These are phyloP conservation scores for Solanum verrucosum DNA, from an alignment of 257 asterid species.

Conservation along the genomic window DNA sequence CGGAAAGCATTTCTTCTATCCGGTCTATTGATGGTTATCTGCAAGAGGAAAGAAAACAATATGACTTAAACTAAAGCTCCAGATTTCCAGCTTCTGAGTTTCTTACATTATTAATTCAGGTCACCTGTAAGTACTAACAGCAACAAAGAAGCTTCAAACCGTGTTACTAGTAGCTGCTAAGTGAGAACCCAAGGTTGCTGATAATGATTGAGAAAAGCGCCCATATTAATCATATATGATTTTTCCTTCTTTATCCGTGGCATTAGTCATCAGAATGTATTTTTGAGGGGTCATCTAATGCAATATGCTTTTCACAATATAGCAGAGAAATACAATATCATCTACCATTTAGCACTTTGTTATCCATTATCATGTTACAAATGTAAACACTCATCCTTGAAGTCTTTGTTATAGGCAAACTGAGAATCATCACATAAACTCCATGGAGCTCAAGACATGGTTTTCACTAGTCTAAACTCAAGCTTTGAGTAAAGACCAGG, in stretches of 20 bases:
- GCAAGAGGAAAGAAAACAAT: neutral
- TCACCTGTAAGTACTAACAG: neutral
- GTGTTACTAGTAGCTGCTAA: neutral
- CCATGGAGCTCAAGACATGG: neutral
- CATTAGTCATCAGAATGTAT: no score
- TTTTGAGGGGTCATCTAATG: neutral
- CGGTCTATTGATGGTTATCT: conserved; percentile 93
- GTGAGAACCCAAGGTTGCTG: neutral
- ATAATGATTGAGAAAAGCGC: neutral
- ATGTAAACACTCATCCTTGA: neutral
- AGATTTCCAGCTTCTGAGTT: neutral
- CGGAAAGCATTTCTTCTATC: conserved; percentile 91
- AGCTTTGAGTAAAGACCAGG: neutral
- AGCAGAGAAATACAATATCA: neutral
- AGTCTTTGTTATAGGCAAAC: neutral
- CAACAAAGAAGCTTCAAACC: no score
- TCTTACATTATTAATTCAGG: neutral
- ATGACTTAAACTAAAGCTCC: neutral
- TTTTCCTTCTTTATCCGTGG: neutral
- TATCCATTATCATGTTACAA: no score
- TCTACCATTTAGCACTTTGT: neutral
- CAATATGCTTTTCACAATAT: neutral
- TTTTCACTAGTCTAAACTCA: neutral
- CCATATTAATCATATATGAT: neutral
- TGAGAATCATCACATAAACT: neutral